Conservation (phyloP, 306 rosid species). For the Cicer arietinum region DNA sequence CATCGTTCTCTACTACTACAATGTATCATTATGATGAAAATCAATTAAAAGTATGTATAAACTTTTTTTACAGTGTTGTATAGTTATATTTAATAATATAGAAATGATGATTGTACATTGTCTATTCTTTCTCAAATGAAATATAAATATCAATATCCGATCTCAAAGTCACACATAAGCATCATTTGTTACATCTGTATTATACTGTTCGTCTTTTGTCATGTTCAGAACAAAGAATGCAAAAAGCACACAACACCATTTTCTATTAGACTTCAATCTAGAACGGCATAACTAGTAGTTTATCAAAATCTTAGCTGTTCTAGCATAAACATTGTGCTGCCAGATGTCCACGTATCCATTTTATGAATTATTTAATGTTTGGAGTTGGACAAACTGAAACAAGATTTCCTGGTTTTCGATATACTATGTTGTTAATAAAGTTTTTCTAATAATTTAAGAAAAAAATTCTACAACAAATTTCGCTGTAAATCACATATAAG, state of each 20-base stretch:
- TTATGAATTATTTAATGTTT: neutral
- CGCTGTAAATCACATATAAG: neutral
- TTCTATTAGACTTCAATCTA: neutral
- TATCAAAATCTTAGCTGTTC: slow-evolving; percentile 7
- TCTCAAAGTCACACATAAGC: neutral
- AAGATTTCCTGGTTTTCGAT: neutral
- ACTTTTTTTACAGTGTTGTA: neutral
- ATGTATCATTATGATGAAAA: neutral
- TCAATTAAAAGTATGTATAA: neutral
- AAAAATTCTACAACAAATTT: neutral
- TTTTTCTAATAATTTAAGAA: neutral
- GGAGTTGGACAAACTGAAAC: neutral
- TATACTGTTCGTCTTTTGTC: neutral
- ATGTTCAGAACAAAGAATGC: neutral
- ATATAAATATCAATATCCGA: neutral
- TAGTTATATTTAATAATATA: neutral
- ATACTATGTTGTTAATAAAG: too few relatives aligned
- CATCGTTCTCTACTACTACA: neutral
- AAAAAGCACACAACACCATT: neutral
- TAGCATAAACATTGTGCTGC: neutral
- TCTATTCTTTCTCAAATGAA: neutral
- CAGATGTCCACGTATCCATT: slow-evolving; percentile 14
- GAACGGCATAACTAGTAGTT: neutral
- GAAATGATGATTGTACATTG: neutral
- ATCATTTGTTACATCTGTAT: slow-evolving; percentile 9